phyloP scores from a whole-genome alignment of 2,329 filamentous ascomycete genomes.

The Nannizzia gypsea region DNA sequence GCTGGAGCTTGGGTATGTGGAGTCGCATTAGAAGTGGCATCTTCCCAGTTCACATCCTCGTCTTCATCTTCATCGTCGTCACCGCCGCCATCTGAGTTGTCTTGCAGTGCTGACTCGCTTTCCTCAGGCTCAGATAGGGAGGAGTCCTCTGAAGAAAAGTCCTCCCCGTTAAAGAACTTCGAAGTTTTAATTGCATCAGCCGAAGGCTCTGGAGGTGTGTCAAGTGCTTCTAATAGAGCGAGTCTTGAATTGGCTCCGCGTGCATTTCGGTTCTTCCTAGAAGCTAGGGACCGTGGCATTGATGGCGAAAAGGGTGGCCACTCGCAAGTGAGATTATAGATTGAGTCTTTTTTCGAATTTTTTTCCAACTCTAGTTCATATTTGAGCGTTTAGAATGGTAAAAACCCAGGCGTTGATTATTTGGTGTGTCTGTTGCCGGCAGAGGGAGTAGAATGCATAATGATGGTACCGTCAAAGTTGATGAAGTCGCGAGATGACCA shows the following conservation, averaged over 20 bases:
- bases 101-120: background rate
- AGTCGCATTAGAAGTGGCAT: slow-evolving; percentile 37
- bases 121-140: slow-evolving; percentile 16
- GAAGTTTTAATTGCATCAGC: slow-evolving; percentile 8
- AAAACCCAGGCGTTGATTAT: background rate
- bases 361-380: background rate
- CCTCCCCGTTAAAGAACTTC: slow-evolving; percentile 16
- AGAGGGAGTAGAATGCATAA: background rate
- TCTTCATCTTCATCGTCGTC: slow-evolving; percentile 5
- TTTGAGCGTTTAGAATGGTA: background rate
- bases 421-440: background rate
- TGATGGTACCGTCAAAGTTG: background rate
- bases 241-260: slow-evolving; percentile 14
- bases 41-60: slow-evolving; percentile 44
- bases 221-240: slow-evolving; percentile 14
- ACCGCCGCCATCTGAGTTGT: background rate
- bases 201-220: slow-evolving; percentile 8
- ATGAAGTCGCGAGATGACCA: background rate
- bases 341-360: background rate
- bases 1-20: slow-evolving; percentile 35
- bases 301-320: background rate
- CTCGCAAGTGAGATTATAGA: too few species aligned
- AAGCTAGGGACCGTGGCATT: background rate
- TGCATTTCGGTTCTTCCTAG: background rate
- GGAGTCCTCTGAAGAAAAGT: slow-evolving; percentile 29